These are phyloP conservation scores for Helotiales sp. DNA, from an alignment of 2,329 filamentous ascomycete genomes.

Conservation along the genomic window DNA sequence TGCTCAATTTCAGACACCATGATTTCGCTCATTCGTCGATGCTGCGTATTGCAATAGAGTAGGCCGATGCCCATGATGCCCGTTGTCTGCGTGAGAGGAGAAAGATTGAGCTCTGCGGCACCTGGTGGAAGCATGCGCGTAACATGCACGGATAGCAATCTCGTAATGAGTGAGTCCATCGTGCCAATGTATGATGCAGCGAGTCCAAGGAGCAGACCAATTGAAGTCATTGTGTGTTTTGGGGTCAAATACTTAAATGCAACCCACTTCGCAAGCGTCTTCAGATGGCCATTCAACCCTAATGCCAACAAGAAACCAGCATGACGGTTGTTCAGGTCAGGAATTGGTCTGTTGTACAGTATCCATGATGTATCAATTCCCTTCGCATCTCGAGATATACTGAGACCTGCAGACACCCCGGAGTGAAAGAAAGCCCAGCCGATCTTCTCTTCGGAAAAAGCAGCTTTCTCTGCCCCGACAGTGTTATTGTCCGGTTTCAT, in stretches of 20 bases:
- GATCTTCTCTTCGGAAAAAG: conserved; percentile 93
- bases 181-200: conserved; percentile 94
- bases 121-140: conserved; percentile 91
- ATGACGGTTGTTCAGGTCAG: conserved; percentile 91
- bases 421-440: conserved; percentile 99
- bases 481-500: conserved; percentile 92
- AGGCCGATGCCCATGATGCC: conserved; percentile 97
- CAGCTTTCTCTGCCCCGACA: conserved; percentile 84
- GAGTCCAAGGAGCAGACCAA: conserved; percentile 87
- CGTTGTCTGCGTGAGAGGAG: conserved; percentile 89
- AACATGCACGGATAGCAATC: conserved; percentile 91
- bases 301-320: conserved; percentile 90
- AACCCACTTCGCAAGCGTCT: conserved; percentile 93
- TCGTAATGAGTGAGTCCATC: conserved; percentile 94
- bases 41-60: conserved; percentile 91
- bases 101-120: conserved; percentile 91
- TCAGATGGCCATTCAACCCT: conserved; percentile 93
- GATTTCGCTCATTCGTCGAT: conserved; percentile 97
- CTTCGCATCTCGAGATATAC: conserved; percentile 84
- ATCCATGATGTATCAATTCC: conserved; percentile 99
- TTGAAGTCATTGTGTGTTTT: conserved; percentile 98
- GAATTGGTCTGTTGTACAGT: conserved; percentile 87
- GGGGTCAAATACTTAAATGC: conserved; percentile 99
- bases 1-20: conserved; percentile 98
- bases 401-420: conserved; percentile 87